A percentile compares a stretch with the other conserved stretches of the same genome.
Evolutionary conservation across 2,329 filamentous ascomycete species (phyloP).

Genomic region (Aspergillus carbonarius): DNA sequence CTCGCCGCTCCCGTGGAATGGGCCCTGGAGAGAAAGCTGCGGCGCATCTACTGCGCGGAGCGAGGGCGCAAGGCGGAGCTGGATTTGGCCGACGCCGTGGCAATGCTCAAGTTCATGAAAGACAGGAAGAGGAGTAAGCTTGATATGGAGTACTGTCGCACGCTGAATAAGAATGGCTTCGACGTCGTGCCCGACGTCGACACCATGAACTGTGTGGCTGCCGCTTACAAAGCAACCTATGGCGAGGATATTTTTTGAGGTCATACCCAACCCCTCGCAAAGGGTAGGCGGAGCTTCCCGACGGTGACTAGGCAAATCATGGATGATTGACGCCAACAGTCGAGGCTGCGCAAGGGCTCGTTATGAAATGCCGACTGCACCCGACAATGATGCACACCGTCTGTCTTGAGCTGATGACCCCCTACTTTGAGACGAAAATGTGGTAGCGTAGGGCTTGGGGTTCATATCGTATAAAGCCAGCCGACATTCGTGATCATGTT

Average conservation of each 20-base stretch:
- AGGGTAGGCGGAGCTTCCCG: neutral
- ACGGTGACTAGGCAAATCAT: neutral
- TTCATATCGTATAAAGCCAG: constrained; percentile 23
- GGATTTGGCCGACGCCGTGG: constrained; percentile 32
- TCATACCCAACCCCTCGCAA: neutral
- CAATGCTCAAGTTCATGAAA: constrained; percentile 28
- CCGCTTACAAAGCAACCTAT: constrained; percentile 25
- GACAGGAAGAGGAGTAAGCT: constrained; percentile 21
- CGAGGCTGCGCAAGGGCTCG: constrained; percentile 19
- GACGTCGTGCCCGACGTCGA: constrained; percentile 27
- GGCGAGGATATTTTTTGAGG: constrained; percentile 16
- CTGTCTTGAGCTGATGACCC: neutral
- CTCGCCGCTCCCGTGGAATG: constrained; percentile 35
- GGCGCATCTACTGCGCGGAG: constrained; percentile 27
- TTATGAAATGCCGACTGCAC: constrained; percentile 21
- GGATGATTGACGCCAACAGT: neutral
- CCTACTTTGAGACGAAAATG: neutral
- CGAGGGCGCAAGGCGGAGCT: constrained; percentile 23
- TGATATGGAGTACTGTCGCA: constrained; percentile 26
- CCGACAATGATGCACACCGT: neutral
- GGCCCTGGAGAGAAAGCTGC: constrained; percentile 35
- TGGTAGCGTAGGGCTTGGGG: constrained; percentile 15
- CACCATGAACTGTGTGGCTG: constrained; percentile 30
- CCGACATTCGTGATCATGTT: constrained; percentile 30
- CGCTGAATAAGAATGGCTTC: constrained; percentile 29